phyloP scores from a whole-genome alignment of 208 protist species.

The Leishmania tropica region DNA sequence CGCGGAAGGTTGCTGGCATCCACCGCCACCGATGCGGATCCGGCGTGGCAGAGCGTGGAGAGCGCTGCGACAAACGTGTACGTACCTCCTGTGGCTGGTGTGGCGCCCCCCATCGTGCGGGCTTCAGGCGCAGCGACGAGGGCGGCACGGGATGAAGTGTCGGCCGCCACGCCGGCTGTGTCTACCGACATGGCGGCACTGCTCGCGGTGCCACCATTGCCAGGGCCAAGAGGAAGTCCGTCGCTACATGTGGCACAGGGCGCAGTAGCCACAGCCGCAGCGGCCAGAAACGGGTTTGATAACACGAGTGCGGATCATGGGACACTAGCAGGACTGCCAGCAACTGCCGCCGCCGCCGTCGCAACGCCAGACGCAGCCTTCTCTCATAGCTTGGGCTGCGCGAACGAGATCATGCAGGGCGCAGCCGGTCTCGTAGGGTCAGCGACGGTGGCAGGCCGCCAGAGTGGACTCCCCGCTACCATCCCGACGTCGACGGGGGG shows the following conservation, averaged over 20 bases:
- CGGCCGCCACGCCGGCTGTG: neutral
- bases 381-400: neutral
- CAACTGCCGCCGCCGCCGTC: neutral
- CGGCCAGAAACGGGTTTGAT: neutral
- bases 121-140: neutral
- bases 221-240: neutral
- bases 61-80: conserved; percentile 27
- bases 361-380: neutral
- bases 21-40: conserved; percentile 25
- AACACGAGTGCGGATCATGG: neutral
- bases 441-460: neutral
- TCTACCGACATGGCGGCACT: neutral
- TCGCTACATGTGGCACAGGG: neutral
- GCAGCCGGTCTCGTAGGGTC: too few relatives aligned
- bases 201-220: neutral
- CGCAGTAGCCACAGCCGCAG: neutral
- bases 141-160: neutral
- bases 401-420: neutral
- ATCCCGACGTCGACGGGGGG: neutral
- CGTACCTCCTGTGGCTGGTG: conserved; percentile 11
- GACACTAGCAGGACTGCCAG: neutral
- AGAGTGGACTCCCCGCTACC: neutral
- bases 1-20: neutral
- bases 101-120: conserved; percentile 1
- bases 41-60: conserved; percentile 51